Conservation (phyloP, 2,329 filamentous ascomycete species). For the Aspergillus eucalypticola region DNA sequence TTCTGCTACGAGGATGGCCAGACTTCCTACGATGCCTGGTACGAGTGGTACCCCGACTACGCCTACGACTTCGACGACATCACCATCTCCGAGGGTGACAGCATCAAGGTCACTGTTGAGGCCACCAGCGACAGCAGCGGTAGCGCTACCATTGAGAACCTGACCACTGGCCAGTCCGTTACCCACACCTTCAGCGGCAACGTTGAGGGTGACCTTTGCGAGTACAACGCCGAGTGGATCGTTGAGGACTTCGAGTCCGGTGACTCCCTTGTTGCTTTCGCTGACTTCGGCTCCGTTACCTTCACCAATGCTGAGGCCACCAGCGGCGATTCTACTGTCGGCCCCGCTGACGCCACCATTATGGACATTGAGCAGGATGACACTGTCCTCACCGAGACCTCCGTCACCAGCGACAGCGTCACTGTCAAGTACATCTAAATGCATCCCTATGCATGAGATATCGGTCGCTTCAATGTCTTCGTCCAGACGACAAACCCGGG, state of each 20-base stretch:
- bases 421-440: conserved; percentile 28
- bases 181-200: conserved; percentile 52
- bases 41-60: conserved; percentile 61
- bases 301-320: conserved; percentile 47
- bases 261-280: conserved; percentile 45
- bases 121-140: conserved; percentile 46
- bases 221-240: conserved; percentile 64
- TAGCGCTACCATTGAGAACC: conserved; percentile 51
- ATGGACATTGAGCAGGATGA: conserved; percentile 49
- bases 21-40: conserved; percentile 57
- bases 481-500: not conserved
- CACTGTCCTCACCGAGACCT: conserved; percentile 35
- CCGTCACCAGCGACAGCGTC: conserved; percentile 24
- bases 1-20: conserved; percentile 48
- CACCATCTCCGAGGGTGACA: conserved; percentile 45
- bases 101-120: conserved; percentile 44
- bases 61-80: conserved; percentile 54
- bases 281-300: conserved; percentile 50
- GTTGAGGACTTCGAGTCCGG: conserved; percentile 44
- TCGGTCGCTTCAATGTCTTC: not conserved
- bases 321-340: conserved; percentile 29
- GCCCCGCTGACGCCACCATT: conserved; percentile 41
- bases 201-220: conserved; percentile 46
- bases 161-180: conserved; percentile 52
- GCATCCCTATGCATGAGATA: not conserved